phyloP scores from a whole-genome alignment of 192 early-diverging fungal species.

The Haplosporangium gracile region DNA sequence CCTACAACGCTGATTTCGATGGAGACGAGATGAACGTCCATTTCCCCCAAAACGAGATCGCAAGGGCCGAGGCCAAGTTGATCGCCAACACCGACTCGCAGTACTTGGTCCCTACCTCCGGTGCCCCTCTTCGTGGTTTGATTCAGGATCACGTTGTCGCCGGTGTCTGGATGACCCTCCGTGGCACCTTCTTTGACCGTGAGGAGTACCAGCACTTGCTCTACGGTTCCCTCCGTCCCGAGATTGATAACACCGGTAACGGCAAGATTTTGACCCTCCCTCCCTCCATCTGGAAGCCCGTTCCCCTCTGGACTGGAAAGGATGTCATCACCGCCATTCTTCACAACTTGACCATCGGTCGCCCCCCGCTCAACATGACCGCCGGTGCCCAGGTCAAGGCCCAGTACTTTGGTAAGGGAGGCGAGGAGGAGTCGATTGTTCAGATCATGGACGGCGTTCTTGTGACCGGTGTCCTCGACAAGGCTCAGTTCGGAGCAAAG shows the following conservation, averaged over 20 bases:
- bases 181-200: constrained; percentile 89
- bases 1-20: constrained; percentile 99
- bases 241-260: constrained; percentile 72
- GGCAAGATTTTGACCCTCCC: constrained; percentile 87
- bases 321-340: constrained; percentile 96
- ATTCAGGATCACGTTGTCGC: constrained; percentile 99
- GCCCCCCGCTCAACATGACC: constrained; percentile 85
- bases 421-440: constrained; percentile 87
- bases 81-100: constrained; percentile 96
- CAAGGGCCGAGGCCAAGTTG: constrained; percentile 94
- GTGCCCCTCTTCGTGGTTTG: constrained; percentile 96
- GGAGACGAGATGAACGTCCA: constrained; percentile 99
- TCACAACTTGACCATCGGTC: constrained; percentile 87
- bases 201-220: constrained; percentile 96
- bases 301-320: constrained; percentile 96
- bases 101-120: constrained; percentile 97
- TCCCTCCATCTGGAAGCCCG: constrained; percentile 91
- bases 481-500: constrained; percentile 96
- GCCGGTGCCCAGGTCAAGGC: constrained; percentile 90
- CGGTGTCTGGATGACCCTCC: constrained; percentile 94
- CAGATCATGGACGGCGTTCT: constrained; percentile 91
- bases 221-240: constrained; percentile 89
- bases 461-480: constrained; percentile 94
- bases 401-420: constrained; percentile 86
- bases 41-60: constrained; percentile 98